Evolutionary conservation across 495 filamentous ascomycete species (phyloP), one percentile per base, ranked within the genome.

Genomic region (Cryomyces minteri): DNA sequence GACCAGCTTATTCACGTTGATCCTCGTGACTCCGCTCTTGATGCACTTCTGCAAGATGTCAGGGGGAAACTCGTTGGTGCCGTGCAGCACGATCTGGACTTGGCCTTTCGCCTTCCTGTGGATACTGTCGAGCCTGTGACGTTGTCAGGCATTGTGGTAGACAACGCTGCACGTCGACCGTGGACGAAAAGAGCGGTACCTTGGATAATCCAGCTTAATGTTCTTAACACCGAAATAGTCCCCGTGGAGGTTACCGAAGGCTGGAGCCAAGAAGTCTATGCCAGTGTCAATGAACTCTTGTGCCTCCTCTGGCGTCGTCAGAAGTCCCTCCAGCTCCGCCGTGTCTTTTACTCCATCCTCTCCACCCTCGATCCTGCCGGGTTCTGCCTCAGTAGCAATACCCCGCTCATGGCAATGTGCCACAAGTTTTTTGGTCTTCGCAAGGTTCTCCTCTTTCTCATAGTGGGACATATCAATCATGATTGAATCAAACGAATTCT

Each of bases 1-100:
- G 9, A 58, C 55, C 5, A 58, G 40, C 53, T 54, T 55, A 43
- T 58, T 58, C 5, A 58, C 53, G 38, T 58, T 58, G 38, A 58
- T 49, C 39, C 52, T 46, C 11, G 50, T 48, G 14, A 53, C 50
- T 1, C 55, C 55, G 1, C 41, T 39, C 42, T 48, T 36, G 31
- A 55, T 55, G 41, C 53, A 55, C 44, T 52, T 41, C 30, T 31
- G 28, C 52, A 57, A 47, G 25, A 48, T 48, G 7, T 54, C 49
- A n/a, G 44, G 44, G 30, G 44, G 40, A 38, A 54, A 54, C 25
- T 37, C 51, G 32, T 54, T 54, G n/a, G 51, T 54, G 9, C 51
- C 51, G 58, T 90, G 84, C 58, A 88, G 64, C 10, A 85, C 84
- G 40, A 90, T 55, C 46, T 70, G 57, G 14, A 86, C 81, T 42